phyloP scores from a whole-genome alignment of 2,329 filamentous ascomycete genomes.

The Allantophomopsis lycopodina region DNA sequence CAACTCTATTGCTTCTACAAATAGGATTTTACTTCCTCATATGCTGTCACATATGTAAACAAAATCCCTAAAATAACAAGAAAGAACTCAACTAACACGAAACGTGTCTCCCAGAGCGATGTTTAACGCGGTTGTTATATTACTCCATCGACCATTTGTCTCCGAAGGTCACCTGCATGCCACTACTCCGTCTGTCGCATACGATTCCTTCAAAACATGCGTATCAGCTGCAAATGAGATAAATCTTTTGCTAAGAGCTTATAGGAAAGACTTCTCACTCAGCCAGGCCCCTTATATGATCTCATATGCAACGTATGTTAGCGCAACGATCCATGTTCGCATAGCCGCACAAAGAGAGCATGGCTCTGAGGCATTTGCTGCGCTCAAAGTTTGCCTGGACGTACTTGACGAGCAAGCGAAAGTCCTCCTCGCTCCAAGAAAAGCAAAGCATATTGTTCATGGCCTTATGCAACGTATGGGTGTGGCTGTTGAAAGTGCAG shows the following conservation, averaged over 20 bases:
- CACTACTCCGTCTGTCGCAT: conserved; percentile 24
- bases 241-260: conserved; percentile 26
- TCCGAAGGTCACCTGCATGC: conserved; percentile 32
- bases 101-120: conserved; percentile 21
- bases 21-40: conserved; percentile 25
- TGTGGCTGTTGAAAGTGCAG: neutral
- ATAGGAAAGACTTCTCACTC: conserved; percentile 29
- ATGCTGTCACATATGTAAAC: conserved; percentile 26
- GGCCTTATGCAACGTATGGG: conserved; percentile 24
- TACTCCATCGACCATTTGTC: conserved; percentile 38
- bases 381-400: conserved; percentile 27
- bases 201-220: conserved; percentile 29
- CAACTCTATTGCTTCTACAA: conserved; percentile 15
- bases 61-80: conserved; percentile 4
- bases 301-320: conserved; percentile 40
- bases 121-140: conserved; percentile 35
- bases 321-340: conserved; percentile 34
- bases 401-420: conserved; percentile 34
- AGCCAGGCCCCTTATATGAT: conserved; percentile 35
- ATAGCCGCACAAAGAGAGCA: conserved; percentile 12
- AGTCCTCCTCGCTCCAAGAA: conserved; percentile 32
- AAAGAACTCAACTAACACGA: neutral
- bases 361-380: conserved; percentile 23
- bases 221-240: conserved; percentile 30
- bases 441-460: conserved; percentile 29